Base-by-base conservation (phyloP, 345 rosid genomes). In the Aegle marmelos region DNA sequence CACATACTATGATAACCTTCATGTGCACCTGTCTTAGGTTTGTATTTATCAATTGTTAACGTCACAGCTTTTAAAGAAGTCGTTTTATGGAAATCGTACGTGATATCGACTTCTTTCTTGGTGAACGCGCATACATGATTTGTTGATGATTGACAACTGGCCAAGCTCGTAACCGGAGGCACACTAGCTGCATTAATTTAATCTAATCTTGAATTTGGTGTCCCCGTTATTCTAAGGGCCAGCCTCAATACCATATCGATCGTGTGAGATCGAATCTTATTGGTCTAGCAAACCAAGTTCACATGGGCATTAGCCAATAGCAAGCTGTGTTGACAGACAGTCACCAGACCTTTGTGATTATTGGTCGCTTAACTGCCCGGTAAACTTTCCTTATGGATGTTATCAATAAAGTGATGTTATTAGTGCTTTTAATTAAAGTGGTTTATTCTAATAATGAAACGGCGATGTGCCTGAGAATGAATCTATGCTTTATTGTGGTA, bases 111-210 rank as follows among this genome's bases (percentile, higher is more conserved):
- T 66, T 77, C 76, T 62, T 64, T 63, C 76, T 80, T 11, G 82
- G 78, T 39, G 7, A 58, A 5, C n/a, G 80, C 54, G 8, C 53
- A n/a, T 37, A 30, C 58, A 85, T 85, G 45, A 85, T 83, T 82
- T 76, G 84, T 85, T 83, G 86, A 85, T 85, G 81, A 85, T 85
- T 83, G 88, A 85, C 88, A 81, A 80, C 83, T 81, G 83, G 80
- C 77, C 70, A 28, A 63, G 84, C 76, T 75, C 76, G 73, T 22
- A 79, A 60, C 74, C 50, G 27, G 82, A 79, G 74, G 78, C 79
- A 78, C 17, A 11, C 45, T 22, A 22, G 74, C 27, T 41, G 53
- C 68, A 39, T 34, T n/a, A 64, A 7, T 63, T 58, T 69, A 36
- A 25, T 37, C 67, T 54, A 50, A 58, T 71, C 80, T 81, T 78